Conservation (phyloP, 83 land plant genomes). For the Diphasiastrum complanatum region DNA sequence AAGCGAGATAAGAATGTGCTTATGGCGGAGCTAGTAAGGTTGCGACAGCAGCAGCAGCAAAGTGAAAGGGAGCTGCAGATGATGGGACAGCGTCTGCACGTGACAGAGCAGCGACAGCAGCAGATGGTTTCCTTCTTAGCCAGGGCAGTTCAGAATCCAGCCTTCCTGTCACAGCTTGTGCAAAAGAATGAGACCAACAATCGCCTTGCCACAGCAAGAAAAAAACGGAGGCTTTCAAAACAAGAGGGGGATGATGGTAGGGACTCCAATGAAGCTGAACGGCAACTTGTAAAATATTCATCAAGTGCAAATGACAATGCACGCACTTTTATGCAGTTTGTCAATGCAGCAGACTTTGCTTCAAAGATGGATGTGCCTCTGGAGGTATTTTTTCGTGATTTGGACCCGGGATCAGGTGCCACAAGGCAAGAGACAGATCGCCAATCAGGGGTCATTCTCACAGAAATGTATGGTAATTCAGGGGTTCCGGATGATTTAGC, state of each 20-base stretch:
- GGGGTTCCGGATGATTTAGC: constrained; percentile 22
- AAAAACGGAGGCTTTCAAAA: constrained; percentile 62
- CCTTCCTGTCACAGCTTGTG: constrained; percentile 67
- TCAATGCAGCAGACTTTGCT: constrained; percentile 33
- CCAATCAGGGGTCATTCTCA: constrained; percentile 55
- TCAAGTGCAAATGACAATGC: constrained; percentile 38
- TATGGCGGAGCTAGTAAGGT: neutral
- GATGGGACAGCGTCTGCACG: constrained; percentile 58
- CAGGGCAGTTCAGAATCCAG: constrained; percentile 79
- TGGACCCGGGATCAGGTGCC: constrained; percentile 22
- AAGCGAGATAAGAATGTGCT: constrained; percentile 3
- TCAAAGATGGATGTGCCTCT: constrained; percentile 28
- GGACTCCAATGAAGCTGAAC: constrained; percentile 27
- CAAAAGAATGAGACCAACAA: constrained; percentile 62
- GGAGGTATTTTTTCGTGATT: constrained; percentile 38
- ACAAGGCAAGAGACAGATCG: constrained; percentile 23
- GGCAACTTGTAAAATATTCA: constrained; percentile 51
- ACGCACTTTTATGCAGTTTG: constrained; percentile 45
- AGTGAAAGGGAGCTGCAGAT: constrained; percentile 22
- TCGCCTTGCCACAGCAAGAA: constrained; percentile 45
- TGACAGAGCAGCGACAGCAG: constrained; percentile 81
- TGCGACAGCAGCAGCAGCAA: constrained; percentile 1
- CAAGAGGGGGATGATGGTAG: constrained; percentile 34
- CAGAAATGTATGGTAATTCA: constrained; percentile 43
- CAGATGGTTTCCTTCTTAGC: constrained; percentile 92